Base-by-base conservation (phyloP, 1,139 yeast species). In the Candida glucosophila region DNA sequence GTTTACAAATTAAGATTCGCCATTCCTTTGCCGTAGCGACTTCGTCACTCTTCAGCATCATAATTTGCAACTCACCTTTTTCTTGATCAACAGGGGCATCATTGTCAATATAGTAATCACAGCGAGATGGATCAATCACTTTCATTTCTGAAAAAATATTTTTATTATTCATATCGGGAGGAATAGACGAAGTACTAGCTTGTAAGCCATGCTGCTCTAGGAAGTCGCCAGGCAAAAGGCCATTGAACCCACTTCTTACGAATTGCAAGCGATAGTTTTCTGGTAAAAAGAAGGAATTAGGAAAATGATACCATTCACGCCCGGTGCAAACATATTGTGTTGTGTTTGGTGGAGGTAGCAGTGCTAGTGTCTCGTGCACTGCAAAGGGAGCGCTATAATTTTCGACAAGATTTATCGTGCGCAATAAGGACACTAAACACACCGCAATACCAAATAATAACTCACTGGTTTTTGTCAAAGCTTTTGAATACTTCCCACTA, bases 241-340 rank as follows among this genome's bases (percentile, higher is more conserved):
- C 97, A 44, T 77, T 73, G 50, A 88, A 88, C 2, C 92, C 93
- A 31, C 86, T 77, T 31, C 63, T 59, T 6, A 82, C 73, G 48
- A 83, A 88, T 38, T 60, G 59, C 15, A 85, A 53, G 34, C 95
- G 58, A 32, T 68, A 55, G 18, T 67, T 62, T 12, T 59, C 55
- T 2, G 81, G 78, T 14, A 88, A 55, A 44, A 86, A 82, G 47
- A 86, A 80, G 0, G 96, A 86, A 2, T 81, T 76, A 8, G 97
- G 96, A 53, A 61, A 88, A 44, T 90, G 82, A 44, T 85, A 85
- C 96, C 97, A 88, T 54, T 90, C 97, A 33, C 95, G 70, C 3
- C 95, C 96, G 13, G 82, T 66, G 48, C 97, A 90, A 0, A 88
- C 77, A 37, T 73, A 77, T 4, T 60, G 58, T 2, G 38, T 14